Evolutionary conservation across 2,329 filamentous ascomycete genomes (phyloP).

Genomic region (Thelonectria olida): DNA sequence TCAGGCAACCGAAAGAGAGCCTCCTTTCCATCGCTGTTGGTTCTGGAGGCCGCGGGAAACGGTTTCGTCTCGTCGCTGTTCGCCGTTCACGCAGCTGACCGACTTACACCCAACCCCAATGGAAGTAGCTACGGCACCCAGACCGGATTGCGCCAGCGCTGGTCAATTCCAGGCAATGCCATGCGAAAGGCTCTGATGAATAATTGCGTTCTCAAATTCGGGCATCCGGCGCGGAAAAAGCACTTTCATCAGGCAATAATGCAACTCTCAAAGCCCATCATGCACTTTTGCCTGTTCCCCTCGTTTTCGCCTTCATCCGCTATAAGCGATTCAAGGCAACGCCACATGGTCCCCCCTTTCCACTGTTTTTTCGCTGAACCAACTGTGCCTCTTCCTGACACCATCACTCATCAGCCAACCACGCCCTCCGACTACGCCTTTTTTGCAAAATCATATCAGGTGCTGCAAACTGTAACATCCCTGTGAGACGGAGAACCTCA

Average conservation of each 20-base stretch:
- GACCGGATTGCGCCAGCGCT: not conserved
- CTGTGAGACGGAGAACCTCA: not conserved
- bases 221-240: constrained; percentile 11
- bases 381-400: not conserved
- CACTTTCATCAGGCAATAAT: constrained; percentile 3
- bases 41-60: not conserved
- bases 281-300: constrained; percentile 6
- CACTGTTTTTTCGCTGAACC: not conserved
- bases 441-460: not conserved
- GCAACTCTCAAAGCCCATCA: constrained; percentile 6
- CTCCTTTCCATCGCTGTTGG: not conserved
- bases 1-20: not conserved
- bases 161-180: not conserved
- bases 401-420: not conserved
- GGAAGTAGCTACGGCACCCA: not conserved
- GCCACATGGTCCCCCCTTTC: constrained; percentile 8
- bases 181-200: not conserved
- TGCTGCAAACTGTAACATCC: not conserved
- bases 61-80: not conserved
- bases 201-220: not conserved
- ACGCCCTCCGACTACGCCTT: constrained; percentile 11
- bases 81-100: not conserved
- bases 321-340: constrained; percentile 1
- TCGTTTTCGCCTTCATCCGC: not conserved
- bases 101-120: not conserved